Evolutionary conservation across 2,329 filamentous ascomycete species (phyloP).

Genomic region (Phaeosphaeria sp.): DNA sequence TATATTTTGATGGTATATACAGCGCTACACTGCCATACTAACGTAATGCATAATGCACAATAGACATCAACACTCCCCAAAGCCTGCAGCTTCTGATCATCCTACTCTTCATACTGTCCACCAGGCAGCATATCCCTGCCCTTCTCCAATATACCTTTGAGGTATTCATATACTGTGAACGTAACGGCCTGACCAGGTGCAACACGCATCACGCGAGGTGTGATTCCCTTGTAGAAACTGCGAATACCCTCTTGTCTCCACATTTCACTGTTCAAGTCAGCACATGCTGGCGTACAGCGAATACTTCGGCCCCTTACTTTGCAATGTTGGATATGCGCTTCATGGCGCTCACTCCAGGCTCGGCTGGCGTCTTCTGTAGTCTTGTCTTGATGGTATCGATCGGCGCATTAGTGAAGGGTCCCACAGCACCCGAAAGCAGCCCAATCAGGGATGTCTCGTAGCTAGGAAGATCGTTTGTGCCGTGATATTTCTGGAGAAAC

Average conservation of each 20-base stretch:
- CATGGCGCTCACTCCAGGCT: constrained; percentile 80
- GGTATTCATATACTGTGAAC: constrained; percentile 64
- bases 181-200: constrained; percentile 89
- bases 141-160: constrained; percentile 58
- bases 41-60: constrained; percentile 4
- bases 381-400: constrained; percentile 99
- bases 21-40: not conserved
- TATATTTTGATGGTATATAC: constrained; percentile 3
- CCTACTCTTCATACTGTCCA: constrained; percentile 57
- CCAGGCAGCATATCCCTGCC: constrained; percentile 54
- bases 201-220: constrained; percentile 94
- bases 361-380: constrained; percentile 85
- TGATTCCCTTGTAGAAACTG: constrained; percentile 99
- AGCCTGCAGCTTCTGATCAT: not conserved
- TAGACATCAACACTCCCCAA: constrained; percentile 19
- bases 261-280: constrained; percentile 50
- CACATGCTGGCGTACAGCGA: not conserved
- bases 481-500: constrained; percentile 74
- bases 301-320: constrained; percentile 40
- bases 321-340: constrained; percentile 80
- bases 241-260: constrained; percentile 86
- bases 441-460: constrained; percentile 94
- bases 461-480: constrained; percentile 75
- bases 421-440: constrained; percentile 90
- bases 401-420: constrained; percentile 92